Conservation (phyloP, 2,329 filamentous ascomycete genomes). For the Dothideomycetes sp. region DNA sequence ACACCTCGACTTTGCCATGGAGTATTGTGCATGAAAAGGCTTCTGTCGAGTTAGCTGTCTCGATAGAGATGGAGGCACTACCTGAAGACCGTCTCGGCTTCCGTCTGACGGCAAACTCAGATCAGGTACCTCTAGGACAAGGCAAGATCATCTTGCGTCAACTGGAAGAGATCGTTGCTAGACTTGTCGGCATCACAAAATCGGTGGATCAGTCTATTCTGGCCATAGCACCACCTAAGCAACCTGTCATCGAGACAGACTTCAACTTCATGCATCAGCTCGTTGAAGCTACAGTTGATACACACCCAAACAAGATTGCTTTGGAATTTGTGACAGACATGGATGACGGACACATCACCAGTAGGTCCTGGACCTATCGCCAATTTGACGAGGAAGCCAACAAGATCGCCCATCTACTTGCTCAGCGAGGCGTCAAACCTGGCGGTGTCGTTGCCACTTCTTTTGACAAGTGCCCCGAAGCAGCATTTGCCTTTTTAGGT, state of each 20-base stretch:
- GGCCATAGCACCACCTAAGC: slow-evolving; percentile 56
- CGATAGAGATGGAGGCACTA: slow-evolving; percentile 64
- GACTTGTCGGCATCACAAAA: slow-evolving; percentile 38
- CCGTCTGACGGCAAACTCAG: slow-evolving; percentile 56
- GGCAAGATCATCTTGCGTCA: slow-evolving; percentile 59
- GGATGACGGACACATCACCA: slow-evolving; percentile 36
- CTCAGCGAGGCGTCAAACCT: slow-evolving; percentile 37
- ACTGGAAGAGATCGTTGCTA: slow-evolving; percentile 56
- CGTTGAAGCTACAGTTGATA: slow-evolving; percentile 54
- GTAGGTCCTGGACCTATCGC: slow-evolving; percentile 61
- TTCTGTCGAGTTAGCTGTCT: slow-evolving; percentile 67
- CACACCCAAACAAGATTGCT: slow-evolving; percentile 52
- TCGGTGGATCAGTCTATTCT: slow-evolving; percentile 39
- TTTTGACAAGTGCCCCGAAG: slow-evolving; percentile 78
- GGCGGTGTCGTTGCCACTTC: slow-evolving; percentile 64
- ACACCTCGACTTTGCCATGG: slow-evolving; percentile 41
- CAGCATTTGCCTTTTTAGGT: slow-evolving; percentile 72
- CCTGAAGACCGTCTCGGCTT: slow-evolving; percentile 44
- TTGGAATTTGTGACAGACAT: slow-evolving; percentile 58
- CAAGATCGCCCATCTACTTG: slow-evolving; percentile 58
- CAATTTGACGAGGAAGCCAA: slow-evolving; percentile 65
- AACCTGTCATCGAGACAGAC: slow-evolving; percentile 47
- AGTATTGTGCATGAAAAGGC: slow-evolving; percentile 55
- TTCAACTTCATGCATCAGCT: slow-evolving; percentile 65
- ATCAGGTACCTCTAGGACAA: slow-evolving; percentile 60